phyloP scores from a whole-genome alignment of 768 basidiomycete species.

The Cubamyces lactineus region DNA sequence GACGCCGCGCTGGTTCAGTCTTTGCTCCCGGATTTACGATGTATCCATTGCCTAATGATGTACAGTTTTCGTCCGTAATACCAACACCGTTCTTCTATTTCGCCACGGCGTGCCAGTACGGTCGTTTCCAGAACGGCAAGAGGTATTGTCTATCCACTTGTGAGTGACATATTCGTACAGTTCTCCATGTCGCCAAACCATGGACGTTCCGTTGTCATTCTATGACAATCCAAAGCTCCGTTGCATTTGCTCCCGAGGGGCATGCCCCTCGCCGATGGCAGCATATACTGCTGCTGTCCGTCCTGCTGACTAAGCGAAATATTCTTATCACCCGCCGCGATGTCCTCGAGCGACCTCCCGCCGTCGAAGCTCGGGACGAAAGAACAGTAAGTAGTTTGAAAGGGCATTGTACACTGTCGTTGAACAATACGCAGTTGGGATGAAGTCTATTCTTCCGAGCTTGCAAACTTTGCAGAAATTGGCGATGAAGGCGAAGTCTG shows the following conservation, averaged over 20 bases:
- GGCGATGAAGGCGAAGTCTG: conserved; percentile 88
- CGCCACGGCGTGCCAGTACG: not conserved
- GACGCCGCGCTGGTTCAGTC: not conserved
- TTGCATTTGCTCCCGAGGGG: no score
- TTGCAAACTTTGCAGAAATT: conserved; percentile 72
- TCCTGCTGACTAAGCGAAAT: conserved; percentile 34
- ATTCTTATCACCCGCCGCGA: conserved; percentile 20
- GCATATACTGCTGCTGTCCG: no score
- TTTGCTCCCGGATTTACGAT: conserved; percentile 20
- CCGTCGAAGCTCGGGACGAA: conserved; percentile 82
- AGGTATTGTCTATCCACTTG: no score
- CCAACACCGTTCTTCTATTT: conserved; percentile 12
- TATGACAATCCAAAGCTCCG: no score
- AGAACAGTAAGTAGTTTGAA: conserved; percentile 59
- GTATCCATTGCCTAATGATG: conserved; percentile 26
- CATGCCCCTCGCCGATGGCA: no score
- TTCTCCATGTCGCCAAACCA: no score
- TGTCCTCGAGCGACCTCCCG: conserved; percentile 47
- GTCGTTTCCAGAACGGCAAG: not conserved
- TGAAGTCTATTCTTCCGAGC: conserved; percentile 68
- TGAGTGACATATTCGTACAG: no score
- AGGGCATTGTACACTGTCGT: no score
- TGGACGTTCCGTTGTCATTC: no score
- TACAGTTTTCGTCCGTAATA: conserved; percentile 26
- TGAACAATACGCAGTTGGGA: conserved; percentile 64